Percentiles rank a stretch among this genome's conserved stretches.
phyloP scores from a whole-genome alignment of 768 basidiomycete species.

The Leccinum subgranulosum region DNA sequence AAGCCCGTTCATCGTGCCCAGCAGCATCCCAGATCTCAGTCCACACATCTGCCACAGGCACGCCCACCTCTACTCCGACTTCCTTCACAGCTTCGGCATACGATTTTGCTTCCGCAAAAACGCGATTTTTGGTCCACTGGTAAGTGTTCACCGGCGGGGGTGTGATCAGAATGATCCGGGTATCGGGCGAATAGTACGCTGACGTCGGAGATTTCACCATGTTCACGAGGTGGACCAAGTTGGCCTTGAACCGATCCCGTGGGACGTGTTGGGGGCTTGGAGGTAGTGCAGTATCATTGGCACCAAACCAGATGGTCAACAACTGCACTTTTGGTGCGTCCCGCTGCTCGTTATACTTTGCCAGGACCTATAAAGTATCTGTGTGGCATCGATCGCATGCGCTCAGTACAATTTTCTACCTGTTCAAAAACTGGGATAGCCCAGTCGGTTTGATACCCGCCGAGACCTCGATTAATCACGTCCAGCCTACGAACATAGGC shows the following conservation, averaged over 20 bases:
- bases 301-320: constrained; percentile 88
- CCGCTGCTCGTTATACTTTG: constrained; percentile 44
- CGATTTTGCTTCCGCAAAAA: constrained; percentile 55
- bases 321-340: constrained; percentile 61
- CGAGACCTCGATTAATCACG: constrained; percentile 79
- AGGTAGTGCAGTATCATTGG: constrained; percentile 76
- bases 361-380: constrained; percentile 48
- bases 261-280: constrained; percentile 79
- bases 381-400: neutral
- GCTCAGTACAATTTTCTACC: constrained; percentile 33
- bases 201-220: constrained; percentile 65
- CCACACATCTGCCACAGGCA: constrained; percentile 77
- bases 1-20: constrained; percentile 51
- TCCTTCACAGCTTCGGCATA: constrained; percentile 73
- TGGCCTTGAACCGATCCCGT: constrained; percentile 56
- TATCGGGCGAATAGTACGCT: constrained; percentile 62
- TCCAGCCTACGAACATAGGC: constrained; percentile 79
- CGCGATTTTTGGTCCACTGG: constrained; percentile 47
- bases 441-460: constrained; percentile 89
- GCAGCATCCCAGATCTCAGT: constrained; percentile 66
- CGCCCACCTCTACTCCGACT: constrained; percentile 50
- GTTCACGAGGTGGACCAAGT: constrained; percentile 60
- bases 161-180: constrained; percentile 76
- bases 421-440: constrained; percentile 74
- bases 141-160: constrained; percentile 79